Evolutionary conservation across 768 basidiomycete genomes (phyloP).

Genomic region (Erythrobasidium yunnanense): DNA sequence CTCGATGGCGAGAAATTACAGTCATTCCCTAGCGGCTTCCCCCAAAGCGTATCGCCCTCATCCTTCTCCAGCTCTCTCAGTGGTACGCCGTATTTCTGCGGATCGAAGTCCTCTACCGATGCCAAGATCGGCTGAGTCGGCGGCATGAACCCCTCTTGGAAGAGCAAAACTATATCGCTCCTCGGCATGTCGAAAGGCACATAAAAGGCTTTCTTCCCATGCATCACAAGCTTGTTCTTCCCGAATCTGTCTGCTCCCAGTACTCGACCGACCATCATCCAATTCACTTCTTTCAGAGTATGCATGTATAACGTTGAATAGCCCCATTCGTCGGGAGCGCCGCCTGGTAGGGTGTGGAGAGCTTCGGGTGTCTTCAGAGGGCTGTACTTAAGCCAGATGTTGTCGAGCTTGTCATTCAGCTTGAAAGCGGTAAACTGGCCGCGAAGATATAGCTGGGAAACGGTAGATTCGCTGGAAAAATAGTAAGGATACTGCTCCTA

Average conservation of each 20-base stretch:
- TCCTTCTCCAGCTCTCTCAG: background rate
- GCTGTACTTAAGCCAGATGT: constrained; percentile 1
- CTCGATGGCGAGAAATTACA: background rate
- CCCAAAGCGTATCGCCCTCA: background rate
- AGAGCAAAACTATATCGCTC: background rate
- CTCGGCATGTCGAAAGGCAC: constrained; percentile 14
- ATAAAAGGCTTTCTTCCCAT: constrained; percentile 8
- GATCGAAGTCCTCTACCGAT: constrained; percentile 1
- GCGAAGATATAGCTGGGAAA: constrained; percentile 17
- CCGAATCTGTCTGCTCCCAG: constrained; percentile 11
- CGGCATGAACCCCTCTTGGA: background rate
- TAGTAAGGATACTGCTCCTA: no score
- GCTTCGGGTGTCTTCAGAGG: background rate
- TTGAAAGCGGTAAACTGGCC: constrained; percentile 20
- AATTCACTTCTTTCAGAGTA: background rate
- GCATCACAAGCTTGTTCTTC: background rate
- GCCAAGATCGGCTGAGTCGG: background rate
- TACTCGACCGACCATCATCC: background rate
- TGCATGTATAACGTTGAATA: constrained; percentile 9
- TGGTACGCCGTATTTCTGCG: background rate
- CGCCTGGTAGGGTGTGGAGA: background rate
- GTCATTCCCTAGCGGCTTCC: background rate
- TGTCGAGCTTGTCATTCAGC: background rate
- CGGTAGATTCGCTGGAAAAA: no score
- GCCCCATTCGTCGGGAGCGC: background rate